Base-by-base conservation (phyloP, 192 early-diverging fungal genomes). In the Linnemannia zychae region DNA sequence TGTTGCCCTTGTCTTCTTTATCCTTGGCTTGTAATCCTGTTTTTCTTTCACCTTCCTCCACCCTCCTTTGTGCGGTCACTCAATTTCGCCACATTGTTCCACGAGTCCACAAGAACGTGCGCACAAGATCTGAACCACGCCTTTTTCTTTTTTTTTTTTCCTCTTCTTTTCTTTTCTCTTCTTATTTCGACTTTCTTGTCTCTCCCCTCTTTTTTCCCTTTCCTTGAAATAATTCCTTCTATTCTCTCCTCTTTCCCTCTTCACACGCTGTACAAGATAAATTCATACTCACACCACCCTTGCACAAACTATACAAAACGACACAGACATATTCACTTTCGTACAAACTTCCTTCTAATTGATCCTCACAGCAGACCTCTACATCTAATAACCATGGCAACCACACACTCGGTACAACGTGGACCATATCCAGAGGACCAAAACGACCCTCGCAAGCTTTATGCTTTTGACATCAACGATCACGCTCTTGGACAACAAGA, bases 31-130 rank as follows among this genome's bases (percentile, higher is more conserved):
- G n/a, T 12, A 6, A 28, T 28, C 12, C 57, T 22, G 12, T 28
- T 9, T 60, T 24, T 60, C 13, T 63, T 22, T 53, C 52, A 31
- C 11, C 11, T 57, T 57, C n/a, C 53, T n/a, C 24, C 40, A 9
- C 9, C 40, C 40, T 9, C 40, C 40, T 52, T 52, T 16, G 50
- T 52, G n/a, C 53, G n/a, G 28, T 3, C 57, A 33, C 28, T 28
- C 57, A 63, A 33, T 63, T 63, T 44, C 40, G 3, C 40, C 9
- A 9, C 9, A 6, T 44, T 63, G 31, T 63, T 63, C 57, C 28
- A 63, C 57, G 57, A 63, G 24, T 63, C 57, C 57, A 63, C 57
- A 33, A 60, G 57, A 63, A 63, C 57, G 57, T 63, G 57, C 57
- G 57, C 57, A 63, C 57, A 63, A 31, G 57, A 63, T 63, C 57